These are phyloP conservation scores for Ambrosia trifida DNA, from an alignment of 129 eudicot species.

Conservation along the genomic window DNA sequence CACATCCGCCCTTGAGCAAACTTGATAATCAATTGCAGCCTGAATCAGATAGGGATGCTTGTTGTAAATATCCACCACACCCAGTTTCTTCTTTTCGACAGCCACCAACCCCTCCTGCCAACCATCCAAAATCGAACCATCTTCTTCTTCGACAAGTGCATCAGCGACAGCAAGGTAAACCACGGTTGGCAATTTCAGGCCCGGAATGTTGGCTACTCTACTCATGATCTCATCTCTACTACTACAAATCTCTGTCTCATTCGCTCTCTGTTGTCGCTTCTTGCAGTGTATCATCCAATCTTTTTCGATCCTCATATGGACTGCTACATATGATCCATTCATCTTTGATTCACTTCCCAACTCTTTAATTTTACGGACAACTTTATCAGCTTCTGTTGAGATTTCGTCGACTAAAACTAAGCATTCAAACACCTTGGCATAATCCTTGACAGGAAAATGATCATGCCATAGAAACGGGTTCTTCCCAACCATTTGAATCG, in stretches of 20 bases:
- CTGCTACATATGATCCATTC: constrained; percentile 62
- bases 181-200: constrained; percentile 46
- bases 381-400: constrained; percentile 70
- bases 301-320: constrained; percentile 93
- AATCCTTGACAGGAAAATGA: constrained; percentile 85
- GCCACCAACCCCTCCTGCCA: constrained; percentile 77
- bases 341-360: constrained; percentile 46
- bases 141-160: constrained; percentile 79
- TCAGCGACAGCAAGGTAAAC: constrained; percentile 91
- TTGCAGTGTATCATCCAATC: constrained; percentile 99
- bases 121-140: constrained; percentile 54
- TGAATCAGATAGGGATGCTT: constrained; percentile 73
- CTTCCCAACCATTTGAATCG: constrained; percentile 61
- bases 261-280: constrained; percentile 63
- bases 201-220: constrained; percentile 60
- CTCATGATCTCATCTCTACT: constrained; percentile 70
- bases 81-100: constrained; percentile 73
- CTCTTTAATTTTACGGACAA: constrained; percentile 57
- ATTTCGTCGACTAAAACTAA: constrained; percentile 71
- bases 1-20: constrained; percentile 76
- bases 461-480: constrained; percentile 97
- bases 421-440: constrained; percentile 78
- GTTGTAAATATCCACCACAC: constrained; percentile 55
- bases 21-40: constrained; percentile 94
- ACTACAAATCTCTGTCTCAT: constrained; percentile 69